Evolutionary conservation across 2,329 filamentous ascomycete genomes (phyloP).

Genomic region (Diaporthe sp.): DNA sequence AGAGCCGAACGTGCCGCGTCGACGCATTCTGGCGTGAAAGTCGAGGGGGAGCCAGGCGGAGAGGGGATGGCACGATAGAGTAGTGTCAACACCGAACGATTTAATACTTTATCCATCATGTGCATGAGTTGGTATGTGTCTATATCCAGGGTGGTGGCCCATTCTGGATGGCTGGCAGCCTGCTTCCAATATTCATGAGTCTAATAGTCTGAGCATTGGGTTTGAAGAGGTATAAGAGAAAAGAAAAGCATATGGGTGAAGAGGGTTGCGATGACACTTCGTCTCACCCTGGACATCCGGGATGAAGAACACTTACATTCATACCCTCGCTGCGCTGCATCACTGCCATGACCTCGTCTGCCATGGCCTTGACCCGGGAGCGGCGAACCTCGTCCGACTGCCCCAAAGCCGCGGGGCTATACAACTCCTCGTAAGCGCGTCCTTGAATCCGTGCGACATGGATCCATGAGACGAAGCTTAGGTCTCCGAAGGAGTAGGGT

Average conservation of each 20-base stretch:
- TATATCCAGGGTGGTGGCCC: not conserved
- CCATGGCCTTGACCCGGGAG: constrained; percentile 13
- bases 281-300: not conserved
- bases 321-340: not conserved
- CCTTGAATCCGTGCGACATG: constrained; percentile 22
- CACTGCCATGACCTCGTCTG: not conserved
- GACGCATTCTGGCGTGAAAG: not conserved
- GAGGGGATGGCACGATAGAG: constrained; percentile 15
- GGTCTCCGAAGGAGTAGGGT: not conserved
- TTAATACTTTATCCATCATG: constrained; percentile 12
- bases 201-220: accelerated
- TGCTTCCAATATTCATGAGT: not conserved
- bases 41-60: constrained; percentile 2
- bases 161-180: not conserved
- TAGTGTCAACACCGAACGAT: not conserved
- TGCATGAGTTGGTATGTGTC: constrained; percentile 14
- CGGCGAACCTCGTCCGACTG: constrained; percentile 11
- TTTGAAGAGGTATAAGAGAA: not conserved
- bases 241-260: not conserved
- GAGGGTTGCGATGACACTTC: not conserved
- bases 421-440: constrained; percentile 15
- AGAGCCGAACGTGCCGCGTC: constrained; percentile 20
- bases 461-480: constrained; percentile 11
- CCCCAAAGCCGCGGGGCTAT: not conserved
- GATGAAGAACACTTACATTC: not conserved